Conservation (phyloP, 2,329 filamentous ascomycete species). For the Tolypocladium endophyticum region DNA sequence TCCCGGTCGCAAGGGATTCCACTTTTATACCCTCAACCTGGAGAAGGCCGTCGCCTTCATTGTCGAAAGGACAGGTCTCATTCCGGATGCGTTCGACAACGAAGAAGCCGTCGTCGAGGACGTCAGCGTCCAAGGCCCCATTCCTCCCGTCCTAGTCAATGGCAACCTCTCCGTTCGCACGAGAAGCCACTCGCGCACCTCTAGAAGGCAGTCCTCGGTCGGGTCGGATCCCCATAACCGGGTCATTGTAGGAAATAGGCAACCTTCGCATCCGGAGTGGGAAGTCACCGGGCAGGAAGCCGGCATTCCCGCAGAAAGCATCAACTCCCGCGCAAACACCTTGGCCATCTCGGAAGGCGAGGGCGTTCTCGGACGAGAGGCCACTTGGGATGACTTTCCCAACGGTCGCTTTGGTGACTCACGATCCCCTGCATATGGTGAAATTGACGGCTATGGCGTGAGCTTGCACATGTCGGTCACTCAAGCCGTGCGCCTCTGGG, state of each 20-base stretch:
- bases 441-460: conserved; percentile 98
- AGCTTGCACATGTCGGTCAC: conserved; percentile 82
- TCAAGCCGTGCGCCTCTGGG: conserved; percentile 79
- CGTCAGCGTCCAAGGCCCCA: conserved; percentile 14
- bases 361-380: conserved; percentile 79
- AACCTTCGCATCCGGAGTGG: conserved; percentile 48
- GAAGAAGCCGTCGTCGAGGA: conserved; percentile 43
- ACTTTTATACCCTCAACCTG: conserved; percentile 94
- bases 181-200: conserved; percentile 24
- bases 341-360: conserved; percentile 92
- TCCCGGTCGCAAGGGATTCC: conserved; percentile 65
- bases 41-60: conserved; percentile 95
- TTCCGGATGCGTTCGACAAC: conserved; percentile 50
- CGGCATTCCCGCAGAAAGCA: conserved; percentile 59
- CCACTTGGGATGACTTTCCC: conserved; percentile 97
- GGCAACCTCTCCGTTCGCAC: conserved; percentile 25
- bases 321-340: conserved; percentile 74
- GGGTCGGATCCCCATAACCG: conserved; percentile 82
- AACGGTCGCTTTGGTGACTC: conserved; percentile 95
- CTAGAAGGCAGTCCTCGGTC: conserved; percentile 63
- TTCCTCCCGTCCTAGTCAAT: conserved; percentile 33
- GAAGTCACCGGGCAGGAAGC: conserved; percentile 71
- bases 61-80: conserved; percentile 74
- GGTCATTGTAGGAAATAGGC: conserved; percentile 63
- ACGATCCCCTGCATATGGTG: conserved; percentile 84